Evolutionary conservation across 305 asterid species (phyloP).

Genomic region (Petunia hybrid): DNA sequence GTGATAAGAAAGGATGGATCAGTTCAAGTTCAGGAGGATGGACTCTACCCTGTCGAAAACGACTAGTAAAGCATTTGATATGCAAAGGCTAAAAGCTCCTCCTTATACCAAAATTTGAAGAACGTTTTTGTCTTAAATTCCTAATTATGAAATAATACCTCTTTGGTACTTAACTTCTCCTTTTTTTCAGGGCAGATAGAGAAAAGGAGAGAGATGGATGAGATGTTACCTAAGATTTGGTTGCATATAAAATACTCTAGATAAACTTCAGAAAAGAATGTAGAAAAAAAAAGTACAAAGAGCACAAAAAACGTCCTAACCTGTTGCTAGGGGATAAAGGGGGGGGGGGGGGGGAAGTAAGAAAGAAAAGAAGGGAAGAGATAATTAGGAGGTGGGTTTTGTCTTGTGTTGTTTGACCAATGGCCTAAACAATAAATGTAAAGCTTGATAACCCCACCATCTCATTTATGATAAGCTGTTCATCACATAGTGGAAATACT

Average conservation of each 20-base stretch:
- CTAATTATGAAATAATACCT: conserved; percentile 8
- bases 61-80: neutral
- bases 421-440: conserved; percentile 22
- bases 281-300: neutral
- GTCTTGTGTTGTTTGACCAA: conserved; percentile 26
- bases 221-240: neutral
- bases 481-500: neutral
- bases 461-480: conserved; percentile 19
- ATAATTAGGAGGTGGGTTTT: neutral
- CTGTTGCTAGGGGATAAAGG: neutral
- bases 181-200: neutral
- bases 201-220: neutral
- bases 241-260: neutral
- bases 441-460: conserved; percentile 18
- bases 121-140: neutral
- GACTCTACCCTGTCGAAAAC: neutral
- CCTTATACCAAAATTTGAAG: neutral
- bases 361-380: neutral
- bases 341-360: neutral
- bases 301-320: neutral
- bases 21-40: neutral
- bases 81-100: neutral
- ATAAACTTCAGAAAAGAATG: neutral
- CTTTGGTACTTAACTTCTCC: neutral
- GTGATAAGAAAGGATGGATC: neutral